Base-by-base conservation (phyloP, 257 asterid genomes). In the Fraxinus cuspidata region DNA sequence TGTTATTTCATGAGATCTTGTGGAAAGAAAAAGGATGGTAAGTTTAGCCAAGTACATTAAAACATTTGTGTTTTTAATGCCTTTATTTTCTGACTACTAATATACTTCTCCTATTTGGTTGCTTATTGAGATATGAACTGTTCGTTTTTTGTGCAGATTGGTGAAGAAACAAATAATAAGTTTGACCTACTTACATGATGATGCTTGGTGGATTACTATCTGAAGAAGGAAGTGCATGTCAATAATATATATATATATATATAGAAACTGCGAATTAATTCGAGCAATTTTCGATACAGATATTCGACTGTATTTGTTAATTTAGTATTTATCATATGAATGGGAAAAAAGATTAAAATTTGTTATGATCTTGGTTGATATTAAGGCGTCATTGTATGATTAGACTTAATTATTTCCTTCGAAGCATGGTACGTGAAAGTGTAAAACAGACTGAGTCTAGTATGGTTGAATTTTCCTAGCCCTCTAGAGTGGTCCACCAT, bases 21-120 rank as follows among this genome's bases (percentile, higher is more conserved):
- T 79, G 87, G 89, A 29, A 87, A 82, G 86, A 88, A 81, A 56
- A 84, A 81, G 53, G 88, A 92, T 74, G 93, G 96, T 90, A 85
- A 79, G 83, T 42, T 5, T 3, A 12, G 3, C 73, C 28, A 16
- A 72, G 7, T 58, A 13, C 49, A 31, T 6, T 51, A 44, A 31
- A 6, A 29, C 47, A 47, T 65, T 38, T 32, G 25, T 19, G 29
- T 37, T 38, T 37, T 32, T 16, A 29, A 8, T 53, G 28, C 16
- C 5, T 13, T 51, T 73, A 12, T 42, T 42, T 51, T 12, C 3
- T 18, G 27, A 13, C 21, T 6, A 13, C 21, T 15, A 7, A 28
- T 5, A 15, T 28, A 16, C 25, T 51, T 44, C 21, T 13, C 68
- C 1, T 63, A 42, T 63, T 27, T 37, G 7, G 27, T 19, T 53